A percentile compares a stretch with the other conserved stretches of the same genome.
These are phyloP conservation scores for Coemansia sp. DNA, from an alignment of 192 early-diverging fungal species.

Conservation along the genomic window DNA sequence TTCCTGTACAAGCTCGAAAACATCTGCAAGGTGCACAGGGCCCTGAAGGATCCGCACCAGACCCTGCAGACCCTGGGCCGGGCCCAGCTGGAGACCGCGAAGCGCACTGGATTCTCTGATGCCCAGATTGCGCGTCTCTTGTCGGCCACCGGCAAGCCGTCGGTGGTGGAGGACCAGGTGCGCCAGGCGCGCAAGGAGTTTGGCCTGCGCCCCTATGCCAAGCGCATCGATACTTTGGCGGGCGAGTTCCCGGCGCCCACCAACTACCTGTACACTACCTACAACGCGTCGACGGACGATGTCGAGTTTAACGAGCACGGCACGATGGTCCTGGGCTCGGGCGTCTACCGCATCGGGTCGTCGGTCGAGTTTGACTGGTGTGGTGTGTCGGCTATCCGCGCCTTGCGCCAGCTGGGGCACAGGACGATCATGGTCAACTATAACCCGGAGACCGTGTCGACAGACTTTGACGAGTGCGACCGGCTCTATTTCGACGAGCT, in stretches of 20 bases:
- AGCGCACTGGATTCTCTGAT: conserved; percentile 88
- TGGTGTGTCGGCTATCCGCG: conserved; percentile 72
- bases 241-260: conserved; percentile 95
- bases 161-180: conserved; percentile 58
- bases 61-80: conserved; percentile 50
- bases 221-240: conserved; percentile 93
- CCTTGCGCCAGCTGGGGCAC: conserved; percentile 70
- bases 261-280: conserved; percentile 98
- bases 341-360: conserved; percentile 95
- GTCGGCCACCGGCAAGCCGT: conserved; percentile 6
- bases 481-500: conserved; percentile 98
- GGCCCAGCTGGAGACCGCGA: conserved; percentile 64
- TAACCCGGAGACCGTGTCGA: conserved; percentile 98
- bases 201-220: conserved; percentile 83
- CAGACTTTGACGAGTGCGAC: conserved; percentile 97
- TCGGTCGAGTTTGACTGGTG: conserved; percentile 99
- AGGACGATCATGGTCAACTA: conserved; percentile 97
- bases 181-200: conserved; percentile 61
- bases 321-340: conserved; percentile 93
- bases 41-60: conserved; percentile 45
- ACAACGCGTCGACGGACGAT: conserved; percentile 83
- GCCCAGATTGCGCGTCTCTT: conserved; percentile 66
- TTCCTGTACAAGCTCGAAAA: conserved; percentile 86
- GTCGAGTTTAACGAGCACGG: conserved; percentile 82
- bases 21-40: conserved; percentile 58